These are phyloP conservation scores for Boletus pseudopeckii DNA, from an alignment of 768 basidiomycete species.

Conservation along the genomic window DNA sequence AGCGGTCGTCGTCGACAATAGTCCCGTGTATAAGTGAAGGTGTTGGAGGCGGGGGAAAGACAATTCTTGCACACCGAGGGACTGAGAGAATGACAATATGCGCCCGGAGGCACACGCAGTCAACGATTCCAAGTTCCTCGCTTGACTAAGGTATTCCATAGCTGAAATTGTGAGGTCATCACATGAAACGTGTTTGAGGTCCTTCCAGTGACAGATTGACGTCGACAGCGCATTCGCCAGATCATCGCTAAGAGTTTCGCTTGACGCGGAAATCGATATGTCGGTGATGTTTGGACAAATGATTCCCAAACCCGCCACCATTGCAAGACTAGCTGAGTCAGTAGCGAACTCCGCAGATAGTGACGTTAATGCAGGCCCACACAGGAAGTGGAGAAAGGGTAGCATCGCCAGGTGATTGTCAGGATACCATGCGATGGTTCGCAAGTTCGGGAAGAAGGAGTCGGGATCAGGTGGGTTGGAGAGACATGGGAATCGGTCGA, in stretches of 20 bases:
- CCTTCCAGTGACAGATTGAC: slow-evolving; percentile 19
- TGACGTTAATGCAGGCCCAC: slow-evolving; percentile 19
- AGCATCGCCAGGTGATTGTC: slow-evolving; percentile 16
- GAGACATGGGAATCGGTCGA: slow-evolving; percentile 9
- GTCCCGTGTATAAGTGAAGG: slow-evolving; percentile 21
- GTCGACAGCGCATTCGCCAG: slow-evolving; percentile 15
- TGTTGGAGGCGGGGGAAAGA: slow-evolving; percentile 11
- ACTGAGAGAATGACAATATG: slow-evolving; percentile 10
- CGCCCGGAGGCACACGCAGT: slow-evolving; percentile 10
- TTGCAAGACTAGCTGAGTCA: slow-evolving; percentile 15
- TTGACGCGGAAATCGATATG: slow-evolving; percentile 14
- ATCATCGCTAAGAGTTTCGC: slow-evolving; percentile 3
- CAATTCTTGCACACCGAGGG: background rate
- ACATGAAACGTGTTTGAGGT: slow-evolving; percentile 17
- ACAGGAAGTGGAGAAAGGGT: slow-evolving; percentile 23
- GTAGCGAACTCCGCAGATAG: slow-evolving; percentile 19
- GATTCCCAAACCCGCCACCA: slow-evolving; percentile 9
- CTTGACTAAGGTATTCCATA: slow-evolving; percentile 15
- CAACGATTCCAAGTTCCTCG: slow-evolving; percentile 14
- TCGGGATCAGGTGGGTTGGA: slow-evolving; percentile 9
- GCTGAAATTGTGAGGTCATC: slow-evolving; percentile 21
- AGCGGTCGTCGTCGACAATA: slow-evolving; percentile 7
- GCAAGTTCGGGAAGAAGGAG: slow-evolving; percentile 24
- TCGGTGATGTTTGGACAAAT: slow-evolving; percentile 20
- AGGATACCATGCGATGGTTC: slow-evolving; percentile 22